A percentile compares a stretch with the other conserved stretches of the same genome.
These are phyloP conservation scores for Fusarium goolgardi DNA, from an alignment of 2,329 filamentous ascomycete species.

Conservation along the genomic window DNA sequence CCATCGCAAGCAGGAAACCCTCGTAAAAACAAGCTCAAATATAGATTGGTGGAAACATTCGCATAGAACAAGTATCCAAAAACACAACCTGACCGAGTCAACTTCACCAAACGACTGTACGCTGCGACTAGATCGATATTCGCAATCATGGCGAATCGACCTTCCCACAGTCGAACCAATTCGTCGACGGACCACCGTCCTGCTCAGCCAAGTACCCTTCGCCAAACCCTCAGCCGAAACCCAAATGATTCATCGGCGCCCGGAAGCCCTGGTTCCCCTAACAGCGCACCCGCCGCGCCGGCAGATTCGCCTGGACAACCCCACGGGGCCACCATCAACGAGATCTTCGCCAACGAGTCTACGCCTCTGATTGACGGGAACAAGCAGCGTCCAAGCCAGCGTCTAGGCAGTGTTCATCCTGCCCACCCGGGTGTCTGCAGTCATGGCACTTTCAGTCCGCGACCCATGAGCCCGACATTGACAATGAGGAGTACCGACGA, in stretches of 20 bases:
- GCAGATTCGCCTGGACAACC: conserved; percentile 43
- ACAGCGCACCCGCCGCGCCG: conserved; percentile 9
- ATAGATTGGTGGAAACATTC: neutral
- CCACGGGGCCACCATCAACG: conserved; percentile 32
- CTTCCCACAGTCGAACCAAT: conserved; percentile 48
- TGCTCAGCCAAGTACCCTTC: conserved; percentile 59
- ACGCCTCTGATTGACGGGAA: conserved; percentile 60
- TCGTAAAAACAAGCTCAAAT: conserved; percentile 7
- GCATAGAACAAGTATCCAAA: neutral
- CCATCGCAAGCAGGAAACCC: conserved; percentile 1
- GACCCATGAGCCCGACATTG: conserved; percentile 63
- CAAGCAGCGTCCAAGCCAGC: conserved; percentile 38
- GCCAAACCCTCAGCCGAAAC: conserved; percentile 56
- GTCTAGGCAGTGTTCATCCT: conserved; percentile 44
- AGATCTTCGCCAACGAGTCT: conserved; percentile 57
- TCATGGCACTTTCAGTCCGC: conserved; percentile 82
- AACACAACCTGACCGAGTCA: neutral
- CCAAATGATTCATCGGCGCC: conserved; percentile 16
- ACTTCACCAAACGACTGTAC: neutral
- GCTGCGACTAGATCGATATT: conserved; percentile 11
- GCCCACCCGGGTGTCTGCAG: conserved; percentile 66
- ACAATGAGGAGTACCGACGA: conserved; percentile 50
- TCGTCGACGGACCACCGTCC: conserved; percentile 55
- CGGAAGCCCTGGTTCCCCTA: neutral
- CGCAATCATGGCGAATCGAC: conserved; percentile 44